Conservation (phyloP, 2,329 filamentous ascomycete species). For the Ascosphaera apis region DNA sequence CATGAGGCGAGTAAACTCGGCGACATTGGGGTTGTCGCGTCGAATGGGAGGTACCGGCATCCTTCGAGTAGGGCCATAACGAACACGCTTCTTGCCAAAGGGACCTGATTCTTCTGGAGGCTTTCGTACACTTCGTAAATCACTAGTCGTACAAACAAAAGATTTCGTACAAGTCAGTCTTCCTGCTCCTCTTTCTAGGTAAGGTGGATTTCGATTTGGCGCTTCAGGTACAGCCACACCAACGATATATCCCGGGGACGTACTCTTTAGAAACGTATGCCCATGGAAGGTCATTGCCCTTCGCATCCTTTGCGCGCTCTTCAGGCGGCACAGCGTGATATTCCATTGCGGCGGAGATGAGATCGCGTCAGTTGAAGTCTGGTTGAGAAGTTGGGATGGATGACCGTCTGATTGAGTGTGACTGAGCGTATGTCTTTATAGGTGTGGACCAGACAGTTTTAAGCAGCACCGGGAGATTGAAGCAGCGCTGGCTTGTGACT, state of each 20-base stretch:
- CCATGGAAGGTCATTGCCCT: constrained; percentile 38
- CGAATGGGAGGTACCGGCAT: constrained; percentile 23
- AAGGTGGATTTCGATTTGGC: no score
- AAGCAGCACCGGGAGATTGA: no score
- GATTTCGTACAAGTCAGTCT: no score
- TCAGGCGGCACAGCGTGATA: constrained; percentile 41
- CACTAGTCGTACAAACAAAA: constrained; percentile 11
- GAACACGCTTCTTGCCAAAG: constrained; percentile 30
- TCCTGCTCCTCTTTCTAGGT: no score
- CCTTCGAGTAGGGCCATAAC: constrained; percentile 21
- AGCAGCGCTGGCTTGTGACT: no score
- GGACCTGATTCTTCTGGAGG: constrained; percentile 37
- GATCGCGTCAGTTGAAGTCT: neutral
- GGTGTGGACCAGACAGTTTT: no score
- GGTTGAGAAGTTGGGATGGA: neutral
- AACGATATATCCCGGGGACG: constrained; percentile 10
- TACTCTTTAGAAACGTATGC: constrained; percentile 38
- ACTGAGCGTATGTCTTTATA: neutral
- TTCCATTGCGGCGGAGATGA: constrained; percentile 25
- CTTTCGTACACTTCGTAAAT: constrained; percentile 26
- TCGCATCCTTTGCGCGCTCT: constrained; percentile 36
- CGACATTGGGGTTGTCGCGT: constrained; percentile 30
- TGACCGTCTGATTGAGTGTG: constrained; percentile 3
- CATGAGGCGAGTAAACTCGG: constrained; percentile 23
- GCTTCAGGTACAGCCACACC: no score